Evolutionary conservation across 83 land plant genomes (phyloP).

Genomic region (Diphasiastrum complanatum): DNA sequence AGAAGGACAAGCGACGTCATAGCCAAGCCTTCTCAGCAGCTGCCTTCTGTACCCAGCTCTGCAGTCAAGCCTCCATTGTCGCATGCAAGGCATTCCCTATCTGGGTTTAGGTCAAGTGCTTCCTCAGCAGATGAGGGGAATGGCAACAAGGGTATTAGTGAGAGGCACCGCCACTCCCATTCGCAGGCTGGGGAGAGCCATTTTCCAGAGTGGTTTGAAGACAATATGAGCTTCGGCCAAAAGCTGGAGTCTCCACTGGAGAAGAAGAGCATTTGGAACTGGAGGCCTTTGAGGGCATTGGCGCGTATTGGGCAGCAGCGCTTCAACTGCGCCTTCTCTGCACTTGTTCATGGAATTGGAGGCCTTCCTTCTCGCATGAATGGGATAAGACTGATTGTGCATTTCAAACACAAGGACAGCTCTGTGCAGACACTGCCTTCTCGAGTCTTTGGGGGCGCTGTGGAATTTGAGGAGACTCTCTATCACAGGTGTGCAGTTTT

Average conservation of each 20-base stretch:
- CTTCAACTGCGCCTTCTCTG: conserved; percentile 21
- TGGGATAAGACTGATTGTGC: conserved; percentile 11
- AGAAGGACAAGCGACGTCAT: no score
- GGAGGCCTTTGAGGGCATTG: conserved; percentile 33
- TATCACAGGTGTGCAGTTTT: conserved; percentile 4
- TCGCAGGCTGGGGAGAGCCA: conserved; percentile 15
- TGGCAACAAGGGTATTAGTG: no score
- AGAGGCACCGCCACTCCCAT: no score
- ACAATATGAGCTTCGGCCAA: conserved; percentile 26
- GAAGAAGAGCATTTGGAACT: conserved; percentile 35
- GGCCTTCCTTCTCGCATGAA: conserved; percentile 11
- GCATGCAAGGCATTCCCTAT: no score
- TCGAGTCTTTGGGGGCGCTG: conserved; percentile 6
- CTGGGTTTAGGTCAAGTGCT: no score
- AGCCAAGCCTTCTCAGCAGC: no score
- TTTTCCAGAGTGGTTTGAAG: conserved; percentile 25
- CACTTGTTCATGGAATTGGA: conserved; percentile 22
- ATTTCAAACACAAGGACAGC: conserved; percentile 3
- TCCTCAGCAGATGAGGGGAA: no score
- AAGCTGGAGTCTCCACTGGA: conserved; percentile 17
- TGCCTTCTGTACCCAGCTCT: no score
- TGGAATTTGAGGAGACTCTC: conserved; percentile 19
- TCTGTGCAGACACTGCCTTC: conserved; percentile 12
- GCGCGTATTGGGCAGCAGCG: conserved; percentile 33
- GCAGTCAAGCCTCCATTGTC: no score